Evolutionary conservation across 2,329 filamentous ascomycete genomes (phyloP), one percentile per base, ranked within the genome.

Genomic region (Aplosporella prunicola): DNA sequence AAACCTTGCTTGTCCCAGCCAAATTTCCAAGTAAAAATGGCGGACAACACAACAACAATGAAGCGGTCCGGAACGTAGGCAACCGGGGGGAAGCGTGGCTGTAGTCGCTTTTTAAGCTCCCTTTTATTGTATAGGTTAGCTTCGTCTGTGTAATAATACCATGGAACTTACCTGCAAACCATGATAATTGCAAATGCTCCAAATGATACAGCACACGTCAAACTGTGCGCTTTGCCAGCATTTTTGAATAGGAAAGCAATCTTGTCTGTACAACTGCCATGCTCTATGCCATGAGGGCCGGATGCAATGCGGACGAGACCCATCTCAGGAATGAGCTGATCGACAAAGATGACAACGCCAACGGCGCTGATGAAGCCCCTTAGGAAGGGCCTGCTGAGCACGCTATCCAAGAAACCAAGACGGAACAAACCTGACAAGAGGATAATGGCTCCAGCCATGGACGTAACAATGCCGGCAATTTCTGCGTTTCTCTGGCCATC

Each of bases 291-390:
- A 2, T 67, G 65, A 2, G 59, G 55, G 11, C 80, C 62, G 35
- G 75, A 76, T 0, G 87, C 84, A 13, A 77, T 61, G 1, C 70
- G 64, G 24, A 69, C 71, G 15, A 98, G 69, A 1, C 91, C 91
- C 50, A 93, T 72, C 59, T 96, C 87, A 0, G 89, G 88, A 36
- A 95, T 83, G 29, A 94, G 66, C 61, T 98, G 91, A 57, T 96
- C 91, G 23, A 96, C 85, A 25, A 93, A 78, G 55, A 98, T 96
- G 46, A 96, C 88, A 39, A 95, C 84, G 32, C 91, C 91, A 55
- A 98, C 93, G 34, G 91, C 91, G 40, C 85, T 94, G 61, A 98
- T 95, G 63, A 98, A 98, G 1, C 91, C 91, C 42, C 91, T 73
- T 39, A 96, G 63, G 51, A 98, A 96, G 1, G 91, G 91, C 22